Conservation (phyloP, 2,329 filamentous ascomycete species). For the Aurifilum marmelostoma region DNA sequence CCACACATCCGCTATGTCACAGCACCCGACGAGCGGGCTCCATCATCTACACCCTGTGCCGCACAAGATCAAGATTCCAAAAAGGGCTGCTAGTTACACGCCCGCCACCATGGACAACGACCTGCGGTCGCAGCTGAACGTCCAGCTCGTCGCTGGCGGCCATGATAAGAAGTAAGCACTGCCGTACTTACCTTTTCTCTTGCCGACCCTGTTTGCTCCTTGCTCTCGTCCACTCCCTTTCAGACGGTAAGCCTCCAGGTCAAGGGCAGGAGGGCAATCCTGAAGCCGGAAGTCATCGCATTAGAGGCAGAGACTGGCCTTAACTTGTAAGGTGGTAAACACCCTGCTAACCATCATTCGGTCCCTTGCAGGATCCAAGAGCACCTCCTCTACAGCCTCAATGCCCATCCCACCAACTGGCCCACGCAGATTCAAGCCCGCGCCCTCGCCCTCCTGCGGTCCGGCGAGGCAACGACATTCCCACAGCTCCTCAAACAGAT, state of each 20-base stretch:
- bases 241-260: background rate
- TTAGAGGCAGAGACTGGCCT: background rate
- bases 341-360: constrained; percentile 25
- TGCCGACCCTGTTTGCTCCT: background rate
- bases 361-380: constrained; percentile 61
- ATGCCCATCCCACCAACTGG: constrained; percentile 65
- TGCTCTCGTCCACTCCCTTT: background rate
- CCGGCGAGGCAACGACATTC: constrained; percentile 62
- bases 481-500: constrained; percentile 63
- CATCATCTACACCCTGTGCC: constrained; percentile 39
- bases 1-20: constrained; percentile 29
- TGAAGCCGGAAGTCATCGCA: background rate
- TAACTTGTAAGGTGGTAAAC: background rate
- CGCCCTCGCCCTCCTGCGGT: constrained; percentile 63
- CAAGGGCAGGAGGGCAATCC: background rate
- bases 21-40: constrained; percentile 23
- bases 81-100: constrained; percentile 62
- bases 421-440: constrained; percentile 62
- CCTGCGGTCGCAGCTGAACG: constrained; percentile 65
- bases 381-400: constrained; percentile 62
- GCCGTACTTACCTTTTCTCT: background rate
- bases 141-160: constrained; percentile 59
- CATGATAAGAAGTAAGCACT: constrained; percentile 59
- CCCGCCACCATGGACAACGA: constrained; percentile 64
- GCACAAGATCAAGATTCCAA: constrained; percentile 64